Base-by-base conservation (phyloP, 140 eudicot genomes). In the Senecio squalidus region DNA sequence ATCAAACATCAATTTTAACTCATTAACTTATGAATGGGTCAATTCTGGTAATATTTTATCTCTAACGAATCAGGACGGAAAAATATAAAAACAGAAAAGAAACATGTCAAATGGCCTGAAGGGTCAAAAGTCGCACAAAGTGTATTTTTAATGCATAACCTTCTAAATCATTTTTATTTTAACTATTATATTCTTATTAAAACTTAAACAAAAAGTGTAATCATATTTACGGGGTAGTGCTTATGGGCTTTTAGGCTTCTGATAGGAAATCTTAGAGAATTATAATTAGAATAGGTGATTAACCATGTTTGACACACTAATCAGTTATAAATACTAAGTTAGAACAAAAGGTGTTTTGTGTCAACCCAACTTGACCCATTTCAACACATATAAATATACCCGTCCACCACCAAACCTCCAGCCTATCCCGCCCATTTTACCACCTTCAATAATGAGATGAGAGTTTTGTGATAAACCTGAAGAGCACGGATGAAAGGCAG, bases 401-500 rank as follows among this genome's bases (percentile, higher is more conserved):
- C n/a, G n/a, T n/a, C n/a, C n/a, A n/a, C n/a, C n/a, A n/a, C n/a
- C n/a, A n/a, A n/a, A n/a, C n/a, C n/a, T n/a, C n/a, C 34, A 8
- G 20, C 53, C 49, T 4, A 23, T 5, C 28, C 39, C 41, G 5
- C 21, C 28, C 57, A 6, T 4, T 24, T 15, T 13, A 34, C 36
- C 31, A 50, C 33, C n/a, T 50, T 6, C 15, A 58, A 46, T 33
- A 31, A 31, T 51, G 27, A 44, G 43, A 47, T 70, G 16, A 22
- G 20, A 28, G 58, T 60, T 51, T 28, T 53, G 27, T 49, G 22
- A 68, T 56, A 54, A 68, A 90, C 97, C 97, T 91, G 98, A 59
- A 91, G 98, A 57, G 96, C 95, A n/a, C 98, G 98, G 61, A 91
- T 74, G 77, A 91, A 91, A 36, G 98, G 92, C 60, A 91, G 74